phyloP scores from a whole-genome alignment of 2,329 filamentous ascomycete species.

The Periconia macrospinosa region DNA sequence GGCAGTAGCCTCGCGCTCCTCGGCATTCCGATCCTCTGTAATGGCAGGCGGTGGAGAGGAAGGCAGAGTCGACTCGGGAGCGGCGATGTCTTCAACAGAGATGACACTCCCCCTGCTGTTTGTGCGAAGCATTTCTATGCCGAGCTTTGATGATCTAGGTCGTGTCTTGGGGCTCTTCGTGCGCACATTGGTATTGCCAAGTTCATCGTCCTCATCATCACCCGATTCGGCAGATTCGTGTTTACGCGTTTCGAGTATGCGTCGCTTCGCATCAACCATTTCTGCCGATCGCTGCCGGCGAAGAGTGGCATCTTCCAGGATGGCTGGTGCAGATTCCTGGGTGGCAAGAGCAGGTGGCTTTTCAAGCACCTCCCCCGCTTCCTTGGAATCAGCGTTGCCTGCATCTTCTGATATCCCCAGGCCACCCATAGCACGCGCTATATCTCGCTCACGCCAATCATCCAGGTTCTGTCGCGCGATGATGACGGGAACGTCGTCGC shows the following conservation, averaged over 20 bases:
- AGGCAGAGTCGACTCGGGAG: constrained; percentile 34
- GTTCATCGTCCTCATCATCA: constrained; percentile 92
- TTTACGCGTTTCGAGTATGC: constrained; percentile 72
- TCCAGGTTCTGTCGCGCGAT: constrained; percentile 72
- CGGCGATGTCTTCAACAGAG: constrained; percentile 49
- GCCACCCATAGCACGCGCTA: constrained; percentile 58
- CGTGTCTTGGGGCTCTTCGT: constrained; percentile 54
- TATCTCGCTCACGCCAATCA: constrained; percentile 71
- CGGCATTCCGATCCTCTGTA: constrained; percentile 42
- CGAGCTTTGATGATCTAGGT: constrained; percentile 73
- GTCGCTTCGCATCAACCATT: constrained; percentile 72
- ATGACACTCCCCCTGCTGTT: constrained; percentile 84
- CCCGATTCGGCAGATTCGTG: constrained; percentile 82
- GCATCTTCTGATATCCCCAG: constrained; percentile 74
- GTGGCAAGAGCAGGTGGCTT: constrained; percentile 41
- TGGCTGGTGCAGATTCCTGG: constrained; percentile 59
- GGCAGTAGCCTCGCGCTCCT: constrained; percentile 33
- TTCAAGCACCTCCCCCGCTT: constrained; percentile 25
- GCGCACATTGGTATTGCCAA: constrained; percentile 61
- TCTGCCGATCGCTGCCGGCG: constrained; percentile 71
- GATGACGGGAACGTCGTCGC: constrained; percentile 75
- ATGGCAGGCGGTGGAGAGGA: constrained; percentile 46
- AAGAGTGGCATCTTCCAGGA: constrained; percentile 54
- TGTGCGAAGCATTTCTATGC: constrained; percentile 96
- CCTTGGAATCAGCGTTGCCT: constrained; percentile 39